Base-by-base conservation (phyloP, 139 green algal genomes). In the Tetraselmis chui region DNA sequence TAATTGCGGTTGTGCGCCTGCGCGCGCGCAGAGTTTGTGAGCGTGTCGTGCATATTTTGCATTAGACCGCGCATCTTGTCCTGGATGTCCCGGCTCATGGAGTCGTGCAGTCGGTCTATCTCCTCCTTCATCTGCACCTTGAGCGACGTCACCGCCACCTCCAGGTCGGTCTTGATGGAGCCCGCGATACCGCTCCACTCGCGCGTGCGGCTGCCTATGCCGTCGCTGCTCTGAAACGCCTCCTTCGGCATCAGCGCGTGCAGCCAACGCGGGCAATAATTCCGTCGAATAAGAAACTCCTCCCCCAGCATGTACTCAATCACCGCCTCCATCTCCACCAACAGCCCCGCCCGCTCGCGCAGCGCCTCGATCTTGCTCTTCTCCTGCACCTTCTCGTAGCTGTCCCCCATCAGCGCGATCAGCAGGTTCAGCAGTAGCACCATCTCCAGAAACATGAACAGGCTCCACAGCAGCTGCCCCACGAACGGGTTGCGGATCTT, bases 351-450 rank as follows among this genome's bases (percentile, higher is more conserved):
- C 23, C 74, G 74, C 74, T 77, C 74, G 26, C 25, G 74, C 26
- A 77, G 74, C 26, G 74, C n/a, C 26, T 77, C 25, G 74, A 28
- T 77, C 26, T 31, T 77, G 74, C 23, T 18, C 74, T 77, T 77
- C 74, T 77, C 74, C 74, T 77, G 74, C 25, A 77, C 74, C n/a
- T 77, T 77, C 74, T 77, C 74, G 74, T 77, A 77, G 23, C 23
- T 30, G 74, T 77, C 74, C 23, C 74, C 74, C 74, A 77, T 77
- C 23, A 77, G 74, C 74, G 74, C 74, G 74, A 77, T 77, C 23
- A 77, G 74, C 74, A 77, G 74, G 74, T 77, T 77, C 2, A 77
- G 74, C 26, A 77, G 74, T 2, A 77, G 74, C 26, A 77, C n/a
- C 26, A 29, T 31, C 74, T 77, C 26, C 74, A 77, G 74, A 28